Percentiles rank a stretch among this genome's conserved stretches.
phyloP scores from a whole-genome alignment of 345 rosid genomes.

The Linum tenue region DNA sequence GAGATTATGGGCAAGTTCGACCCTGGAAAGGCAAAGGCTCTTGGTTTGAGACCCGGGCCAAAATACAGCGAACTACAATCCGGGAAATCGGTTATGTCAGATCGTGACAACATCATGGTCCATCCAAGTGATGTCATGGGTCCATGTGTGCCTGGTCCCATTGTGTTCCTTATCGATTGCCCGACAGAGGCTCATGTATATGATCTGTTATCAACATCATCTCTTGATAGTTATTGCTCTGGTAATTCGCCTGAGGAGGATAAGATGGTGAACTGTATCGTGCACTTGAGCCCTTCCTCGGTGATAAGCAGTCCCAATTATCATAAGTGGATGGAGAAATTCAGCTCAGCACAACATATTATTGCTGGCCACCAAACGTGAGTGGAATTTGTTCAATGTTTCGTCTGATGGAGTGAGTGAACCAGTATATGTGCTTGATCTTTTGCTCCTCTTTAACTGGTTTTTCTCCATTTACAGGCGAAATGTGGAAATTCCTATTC shows the following conservation, averaged over 20 bases:
- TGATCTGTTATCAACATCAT: conserved; percentile 40
- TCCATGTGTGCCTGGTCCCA: conserved; percentile 83
- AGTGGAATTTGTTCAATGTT: conserved; percentile 16
- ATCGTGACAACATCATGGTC: conserved; percentile 54
- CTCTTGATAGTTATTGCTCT: conserved; percentile 39
- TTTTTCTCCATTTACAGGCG: conserved; percentile 33
- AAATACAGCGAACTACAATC: conserved; percentile 66
- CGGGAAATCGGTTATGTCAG: conserved; percentile 82
- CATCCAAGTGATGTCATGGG: conserved; percentile 97
- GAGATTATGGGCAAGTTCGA: conserved; percentile 82
- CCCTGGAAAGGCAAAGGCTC: conserved; percentile 62
- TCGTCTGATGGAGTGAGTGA: conserved; percentile 6
- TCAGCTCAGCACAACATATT: conserved; percentile 65
- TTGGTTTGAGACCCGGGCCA: conserved; percentile 78
- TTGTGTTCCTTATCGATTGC: conserved; percentile 83
- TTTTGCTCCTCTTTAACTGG: neutral
- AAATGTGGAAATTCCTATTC: conserved; percentile 73
- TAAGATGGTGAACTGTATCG: conserved; percentile 60
- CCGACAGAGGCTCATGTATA: conserved; percentile 61
- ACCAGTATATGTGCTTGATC: neutral
- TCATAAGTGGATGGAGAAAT: conserved; percentile 74
- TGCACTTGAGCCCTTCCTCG: conserved; percentile 74
- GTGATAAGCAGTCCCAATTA: conserved; percentile 47
- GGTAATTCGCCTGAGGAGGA: conserved; percentile 19
- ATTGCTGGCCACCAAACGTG: conserved; percentile 86